Conservation (phyloP, 1,284 basidiomycete species). For the Leucoagaricus sp. region DNA sequence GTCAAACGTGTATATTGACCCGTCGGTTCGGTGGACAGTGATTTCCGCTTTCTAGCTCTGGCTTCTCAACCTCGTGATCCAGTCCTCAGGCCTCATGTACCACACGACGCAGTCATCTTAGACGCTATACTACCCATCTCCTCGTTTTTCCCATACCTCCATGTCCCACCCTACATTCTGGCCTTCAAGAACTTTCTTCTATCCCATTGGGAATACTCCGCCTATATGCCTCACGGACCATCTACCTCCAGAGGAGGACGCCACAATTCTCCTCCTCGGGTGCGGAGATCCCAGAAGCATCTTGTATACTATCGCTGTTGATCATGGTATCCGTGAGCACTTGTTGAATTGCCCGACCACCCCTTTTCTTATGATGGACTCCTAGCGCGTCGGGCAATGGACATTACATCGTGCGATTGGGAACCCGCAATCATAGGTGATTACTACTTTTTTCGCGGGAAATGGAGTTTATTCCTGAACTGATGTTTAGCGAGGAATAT, state of each 20-base stretch:
- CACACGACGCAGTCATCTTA: too few species aligned
- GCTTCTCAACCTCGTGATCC: too few species aligned
- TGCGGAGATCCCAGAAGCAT: constrained; percentile 62
- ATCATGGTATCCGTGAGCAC: constrained; percentile 26
- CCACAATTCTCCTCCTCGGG: constrained; percentile 50
- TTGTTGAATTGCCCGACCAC: not conserved
- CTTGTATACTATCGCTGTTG: constrained; percentile 47
- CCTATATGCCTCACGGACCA: constrained; percentile 50
- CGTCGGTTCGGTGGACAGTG: too few species aligned
- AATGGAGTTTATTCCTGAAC: not conserved
- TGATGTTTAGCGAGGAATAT: constrained; percentile 38
- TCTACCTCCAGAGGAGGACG: constrained; percentile 46
- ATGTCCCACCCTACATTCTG: constrained; percentile 39
- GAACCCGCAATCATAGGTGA: constrained; percentile 60
- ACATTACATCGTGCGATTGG: constrained; percentile 62
- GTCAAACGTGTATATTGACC: too few species aligned
- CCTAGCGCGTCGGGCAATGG: constrained; percentile 40
- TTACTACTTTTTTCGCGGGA: too few species aligned
- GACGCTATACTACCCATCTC: not conserved
- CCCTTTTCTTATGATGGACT: not conserved
- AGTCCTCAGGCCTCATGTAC: too few species aligned
- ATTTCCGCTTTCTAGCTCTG: too few species aligned
- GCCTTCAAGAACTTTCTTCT: constrained; percentile 50
- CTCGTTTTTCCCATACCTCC: too few species aligned
- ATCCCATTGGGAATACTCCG: constrained; percentile 58